A percentile compares a stretch with the other conserved stretches of the same genome.
Evolutionary conservation across 495 filamentous ascomycete genomes (phyloP).

Genomic region (Penicillium roqueforti): DNA sequence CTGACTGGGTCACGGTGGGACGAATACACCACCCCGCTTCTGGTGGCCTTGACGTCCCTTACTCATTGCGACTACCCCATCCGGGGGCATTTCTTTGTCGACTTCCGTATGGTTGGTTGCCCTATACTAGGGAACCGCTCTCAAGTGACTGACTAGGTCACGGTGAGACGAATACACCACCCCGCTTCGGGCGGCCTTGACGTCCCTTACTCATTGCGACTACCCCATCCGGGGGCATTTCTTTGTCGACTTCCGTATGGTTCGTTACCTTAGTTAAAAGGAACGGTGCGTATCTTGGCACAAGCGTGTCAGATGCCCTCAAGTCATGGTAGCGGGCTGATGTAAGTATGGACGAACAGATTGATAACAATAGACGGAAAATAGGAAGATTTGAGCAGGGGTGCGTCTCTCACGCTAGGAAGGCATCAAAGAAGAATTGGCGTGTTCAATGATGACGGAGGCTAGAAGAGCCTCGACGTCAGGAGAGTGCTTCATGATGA

Average conservation of each 20-base stretch:
- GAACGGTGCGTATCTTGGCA: background rate
- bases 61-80: background rate
- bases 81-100: background rate
- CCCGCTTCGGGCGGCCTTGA: background rate
- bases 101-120: background rate
- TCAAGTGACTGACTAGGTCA: background rate
- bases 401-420: slow-evolving; percentile 19
- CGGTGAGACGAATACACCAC: background rate
- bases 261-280: background rate
- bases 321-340: background rate
- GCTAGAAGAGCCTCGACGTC: background rate
- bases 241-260: background rate
- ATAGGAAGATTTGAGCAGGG: slow-evolving; percentile 6
- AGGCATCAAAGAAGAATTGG: slow-evolving; percentile 6
- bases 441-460: slow-evolving; percentile 9
- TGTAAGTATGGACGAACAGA: background rate
- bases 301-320: background rate
- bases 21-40: background rate
- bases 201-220: background rate
- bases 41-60: background rate
- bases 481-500: background rate
- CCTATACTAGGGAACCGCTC: background rate
- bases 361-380: background rate
- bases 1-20: background rate
- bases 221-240: background rate